phyloP scores from a whole-genome alignment of 192 early-diverging fungal species.

The Entomortierella chlamydospora region DNA sequence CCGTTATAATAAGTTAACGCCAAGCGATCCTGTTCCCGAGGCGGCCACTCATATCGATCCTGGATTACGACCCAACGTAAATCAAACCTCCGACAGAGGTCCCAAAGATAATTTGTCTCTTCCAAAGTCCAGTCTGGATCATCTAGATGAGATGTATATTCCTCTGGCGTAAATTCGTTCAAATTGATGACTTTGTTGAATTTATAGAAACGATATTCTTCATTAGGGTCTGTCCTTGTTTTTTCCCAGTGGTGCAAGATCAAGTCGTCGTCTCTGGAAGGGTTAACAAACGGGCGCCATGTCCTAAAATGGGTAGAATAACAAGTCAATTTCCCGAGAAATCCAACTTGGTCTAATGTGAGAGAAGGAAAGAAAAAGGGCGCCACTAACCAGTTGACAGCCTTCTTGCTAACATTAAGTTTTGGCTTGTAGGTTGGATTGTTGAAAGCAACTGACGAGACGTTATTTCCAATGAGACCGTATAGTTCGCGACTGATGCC shows the following conservation, averaged over 20 bases:
- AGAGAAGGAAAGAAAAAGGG: background rate
- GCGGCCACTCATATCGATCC: constrained; percentile 81
- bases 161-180: constrained; percentile 81
- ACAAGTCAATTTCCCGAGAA: background rate
- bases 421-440: constrained; percentile 75
- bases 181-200: constrained; percentile 82
- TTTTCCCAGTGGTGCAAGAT: constrained; percentile 85
- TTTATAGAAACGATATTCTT: constrained; percentile 80
- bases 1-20: constrained; percentile 32
- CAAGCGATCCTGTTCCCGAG: constrained; percentile 45
- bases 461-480: constrained; percentile 72
- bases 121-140: constrained; percentile 83
- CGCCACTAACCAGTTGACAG: constrained; percentile 68
- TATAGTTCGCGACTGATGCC: constrained; percentile 73
- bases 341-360: background rate
- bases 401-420: constrained; percentile 74
- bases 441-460: constrained; percentile 73
- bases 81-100: constrained; percentile 79
- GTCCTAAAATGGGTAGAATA: constrained; percentile 55
- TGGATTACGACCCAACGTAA: constrained; percentile 86
- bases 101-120: constrained; percentile 89
- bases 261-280: constrained; percentile 80
- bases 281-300: constrained; percentile 77
- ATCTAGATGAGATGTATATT: constrained; percentile 82
- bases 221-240: constrained; percentile 66